Base-by-base conservation (phyloP, 2,329 filamentous ascomycete genomes). In the Seiridium cupressi region DNA sequence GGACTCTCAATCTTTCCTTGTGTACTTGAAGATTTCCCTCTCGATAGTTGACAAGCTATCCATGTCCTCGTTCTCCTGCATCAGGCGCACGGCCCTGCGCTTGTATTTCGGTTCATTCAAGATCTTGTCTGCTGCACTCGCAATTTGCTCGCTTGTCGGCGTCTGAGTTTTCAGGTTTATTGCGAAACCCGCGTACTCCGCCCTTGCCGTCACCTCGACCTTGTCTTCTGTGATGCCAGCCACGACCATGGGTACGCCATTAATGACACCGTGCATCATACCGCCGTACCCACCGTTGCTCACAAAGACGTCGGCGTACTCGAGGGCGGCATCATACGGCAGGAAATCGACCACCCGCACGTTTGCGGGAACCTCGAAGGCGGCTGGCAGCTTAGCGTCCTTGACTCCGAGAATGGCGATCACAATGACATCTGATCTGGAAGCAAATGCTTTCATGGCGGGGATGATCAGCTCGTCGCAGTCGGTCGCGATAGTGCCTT, bases 311-410 rank as follows among this genome's bases (percentile, higher is more conserved):
- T 76, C 79, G 38, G 72, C 71, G 65, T 81, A 62, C 1, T 76
- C 75, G 1, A 84, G 70, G 1, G 83, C 60, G 0, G 73, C 68
- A 60, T 84, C 79, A 62, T 82, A 83, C 3, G 79, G 74, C 3
- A 84, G 66, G 63, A 80, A 82, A 65, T 83, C 79, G 31, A 77
- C 68, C 3, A 81, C 73, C 8, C 75, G 71, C 0, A 74, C 71
- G 63, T 84, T 84, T 1, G 60, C 35, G 0, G 80, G 77, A 2
- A 80, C 60, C 5, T 61, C 62, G 1, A 64, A 18, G 3, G 72
- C 65, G 13, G 68, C 62, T 1, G 70, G 69, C 40, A 72, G 66
- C 4, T 61, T 60, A 1, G 70, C 68, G 5, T 72, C 73, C 4
- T 61, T 62, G 1, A 49, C 47, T 7, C 72, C 72, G 5, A 75